Evolutionary conservation across 805 yeast species (phyloP).

Genomic region (Lachancea quebecensis): DNA sequence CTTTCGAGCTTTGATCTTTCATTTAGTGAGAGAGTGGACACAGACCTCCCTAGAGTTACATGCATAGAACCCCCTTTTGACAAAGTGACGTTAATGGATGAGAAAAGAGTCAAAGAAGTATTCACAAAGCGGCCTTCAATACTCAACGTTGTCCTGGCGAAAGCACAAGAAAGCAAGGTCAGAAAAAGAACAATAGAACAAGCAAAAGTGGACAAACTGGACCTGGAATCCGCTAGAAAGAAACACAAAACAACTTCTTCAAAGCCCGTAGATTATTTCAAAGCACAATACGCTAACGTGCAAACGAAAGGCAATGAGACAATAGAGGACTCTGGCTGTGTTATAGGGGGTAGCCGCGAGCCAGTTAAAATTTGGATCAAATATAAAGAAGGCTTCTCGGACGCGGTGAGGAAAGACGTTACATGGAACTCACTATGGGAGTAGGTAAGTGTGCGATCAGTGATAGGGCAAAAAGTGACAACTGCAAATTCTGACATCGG

Average conservation of each 20-base stretch:
- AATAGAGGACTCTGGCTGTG: background rate
- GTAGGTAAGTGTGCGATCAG: slow-evolving; percentile 1
- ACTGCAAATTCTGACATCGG: no score
- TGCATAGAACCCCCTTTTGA: slow-evolving; percentile 27
- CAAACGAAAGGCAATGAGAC: background rate
- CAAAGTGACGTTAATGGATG: slow-evolving; percentile 22
- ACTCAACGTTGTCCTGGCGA: slow-evolving; percentile 21
- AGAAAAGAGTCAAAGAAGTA: slow-evolving; percentile 18
- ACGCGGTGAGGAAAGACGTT: slow-evolving; percentile 80
- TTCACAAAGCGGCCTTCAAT: slow-evolving; percentile 21
- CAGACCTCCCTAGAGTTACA: slow-evolving; percentile 15
- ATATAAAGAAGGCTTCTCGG: slow-evolving; percentile 84
- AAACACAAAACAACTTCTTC: slow-evolving; percentile 15
- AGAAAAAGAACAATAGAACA: slow-evolving; percentile 30
- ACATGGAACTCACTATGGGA: slow-evolving; percentile 63
- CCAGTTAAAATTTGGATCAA: slow-evolving; percentile 68
- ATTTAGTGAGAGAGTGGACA: slow-evolving; percentile 32
- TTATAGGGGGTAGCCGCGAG: slow-evolving; percentile 15
- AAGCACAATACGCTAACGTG: slow-evolving; percentile 34
- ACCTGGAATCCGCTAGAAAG: slow-evolving; percentile 18
- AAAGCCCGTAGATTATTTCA: slow-evolving; percentile 36
- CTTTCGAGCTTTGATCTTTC: slow-evolving; percentile 36
- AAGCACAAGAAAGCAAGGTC: slow-evolving; percentile 27
- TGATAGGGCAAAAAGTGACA: background rate
- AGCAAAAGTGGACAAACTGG: slow-evolving; percentile 12